Evolutionary conservation across 2,329 filamentous ascomycete genomes (phyloP).

Genomic region (Hypoxylon sp.): DNA sequence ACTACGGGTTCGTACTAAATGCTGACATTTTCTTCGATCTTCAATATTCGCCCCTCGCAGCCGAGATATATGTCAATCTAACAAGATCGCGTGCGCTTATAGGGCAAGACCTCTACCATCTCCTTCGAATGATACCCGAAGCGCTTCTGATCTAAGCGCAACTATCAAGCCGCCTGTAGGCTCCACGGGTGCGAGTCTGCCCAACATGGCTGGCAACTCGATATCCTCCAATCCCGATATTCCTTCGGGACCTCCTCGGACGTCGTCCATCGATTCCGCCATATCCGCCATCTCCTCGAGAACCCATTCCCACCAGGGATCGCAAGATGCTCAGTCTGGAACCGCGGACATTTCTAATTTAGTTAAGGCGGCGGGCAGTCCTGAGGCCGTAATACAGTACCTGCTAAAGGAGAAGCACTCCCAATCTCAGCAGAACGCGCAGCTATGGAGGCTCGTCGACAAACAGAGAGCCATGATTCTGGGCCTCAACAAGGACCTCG

Average conservation of each 20-base stretch:
- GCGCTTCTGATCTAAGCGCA: constrained; percentile 60
- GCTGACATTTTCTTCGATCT: background rate
- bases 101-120: constrained; percentile 52
- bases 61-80: constrained; percentile 9
- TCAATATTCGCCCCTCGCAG: background rate
- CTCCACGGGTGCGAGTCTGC: constrained; percentile 56
- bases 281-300: constrained; percentile 81
- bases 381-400: constrained; percentile 90
- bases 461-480: constrained; percentile 96
- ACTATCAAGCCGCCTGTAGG: constrained; percentile 61
- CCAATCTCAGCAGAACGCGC: constrained; percentile 88
- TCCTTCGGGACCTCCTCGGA: constrained; percentile 70
- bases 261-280: constrained; percentile 93
- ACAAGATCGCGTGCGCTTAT: constrained; percentile 24
- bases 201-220: constrained; percentile 65
- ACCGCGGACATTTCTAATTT: constrained; percentile 83
- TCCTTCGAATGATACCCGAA: constrained; percentile 66
- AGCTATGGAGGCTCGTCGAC: constrained; percentile 95
- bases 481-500: constrained; percentile 93
- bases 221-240: constrained; percentile 59
- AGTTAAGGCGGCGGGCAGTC: constrained; percentile 86
- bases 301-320: constrained; percentile 69
- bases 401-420: constrained; percentile 93
- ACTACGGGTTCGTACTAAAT: constrained; percentile 44
- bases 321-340: constrained; percentile 71